phyloP scores from a whole-genome alignment of 306 rosid species.

The Vigna unguiculata region DNA sequence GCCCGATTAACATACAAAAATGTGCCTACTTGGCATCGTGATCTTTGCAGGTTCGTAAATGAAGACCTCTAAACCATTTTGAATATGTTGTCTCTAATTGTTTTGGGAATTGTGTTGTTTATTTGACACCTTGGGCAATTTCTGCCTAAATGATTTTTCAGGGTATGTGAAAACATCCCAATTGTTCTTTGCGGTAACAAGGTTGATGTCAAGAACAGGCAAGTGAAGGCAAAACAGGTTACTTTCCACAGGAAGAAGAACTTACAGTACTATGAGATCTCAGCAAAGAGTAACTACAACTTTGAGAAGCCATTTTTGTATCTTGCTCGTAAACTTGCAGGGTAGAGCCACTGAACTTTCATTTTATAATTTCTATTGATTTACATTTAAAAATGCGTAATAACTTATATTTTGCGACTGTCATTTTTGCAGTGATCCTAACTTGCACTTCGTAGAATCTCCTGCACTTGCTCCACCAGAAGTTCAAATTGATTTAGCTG shows the following conservation, averaged over 20 bases:
- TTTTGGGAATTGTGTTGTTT: neutral
- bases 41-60: slow-evolving; percentile 68
- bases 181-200: slow-evolving; percentile 87
- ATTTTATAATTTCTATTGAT: neutral
- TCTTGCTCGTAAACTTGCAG: slow-evolving; percentile 90
- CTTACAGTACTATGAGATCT: slow-evolving; percentile 82
- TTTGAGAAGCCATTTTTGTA: slow-evolving; percentile 81
- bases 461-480: slow-evolving; percentile 95
- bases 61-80: neutral
- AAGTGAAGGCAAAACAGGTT: slow-evolving; percentile 88
- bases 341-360: slow-evolving; percentile 40
- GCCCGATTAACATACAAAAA: slow-evolving; percentile 77
- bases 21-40: slow-evolving; percentile 87
- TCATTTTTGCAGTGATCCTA: slow-evolving; percentile 66
- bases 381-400: neutral
- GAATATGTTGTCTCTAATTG: neutral
- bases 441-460: slow-evolving; percentile 84
- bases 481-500: slow-evolving; percentile 77
- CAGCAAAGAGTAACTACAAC: slow-evolving; percentile 88
- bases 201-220: slow-evolving; percentile 91
- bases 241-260: slow-evolving; percentile 88
- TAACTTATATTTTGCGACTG: neutral
- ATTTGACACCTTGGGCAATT: neutral
- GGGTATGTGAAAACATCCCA: slow-evolving; percentile 87
- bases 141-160: slow-evolving; percentile 32